Base-by-base conservation (phyloP, 2,329 filamentous ascomycete species). In the Paracoccidioides lutzii region DNA sequence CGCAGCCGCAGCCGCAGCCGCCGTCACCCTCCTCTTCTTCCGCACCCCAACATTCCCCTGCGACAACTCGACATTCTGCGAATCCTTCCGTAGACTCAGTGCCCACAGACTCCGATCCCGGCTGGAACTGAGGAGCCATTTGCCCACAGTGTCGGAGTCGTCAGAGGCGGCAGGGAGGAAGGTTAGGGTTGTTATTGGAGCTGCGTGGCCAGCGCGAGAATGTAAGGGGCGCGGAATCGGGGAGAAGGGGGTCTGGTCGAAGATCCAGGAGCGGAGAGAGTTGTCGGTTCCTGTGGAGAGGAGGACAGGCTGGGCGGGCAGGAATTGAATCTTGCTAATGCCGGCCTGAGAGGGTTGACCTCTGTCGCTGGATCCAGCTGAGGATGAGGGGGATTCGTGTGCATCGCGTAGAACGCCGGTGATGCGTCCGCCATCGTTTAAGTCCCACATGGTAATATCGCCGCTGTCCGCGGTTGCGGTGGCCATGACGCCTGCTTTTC, bases 391-490 rank as follows among this genome's bases (percentile, higher is more conserved):
- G 32, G 67, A 63, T 56, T 90, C 88, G 69, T 98, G 93, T 0
- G 91, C 93, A 55, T 88, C 87, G 62, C 90, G 83, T 40, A 98
- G 77, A 10, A 95, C 81, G 50, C 93, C 90, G 73, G 87, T 88
- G 55, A 95, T 84, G 63, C 88, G 83, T 4, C 90, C 90, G 14
- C 90, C 90, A 41, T 86, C 80, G 67, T 96, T 96, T 56, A 98
- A 77, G 69, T 98, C 93, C 93, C 93, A 98, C 60, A 98, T 85
- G 0, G 88, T 95, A 46, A 98, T 81, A 69, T 98, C 93, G 38
- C 93, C 91, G 59, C 81, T 90, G 3, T 81, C 77, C 32, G 77
- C 76, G 28, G 88, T 90, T 7, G 89, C 83, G 0, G 93, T 97
- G 6, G 91, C 91, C 90, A 98, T 95, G 55, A 96, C 88, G 54